Percentiles rank a stretch among this genome's conserved stretches.
Evolutionary conservation across 257 asterid species (phyloP).

Genomic region (Solanum bulbocastanum): DNA sequence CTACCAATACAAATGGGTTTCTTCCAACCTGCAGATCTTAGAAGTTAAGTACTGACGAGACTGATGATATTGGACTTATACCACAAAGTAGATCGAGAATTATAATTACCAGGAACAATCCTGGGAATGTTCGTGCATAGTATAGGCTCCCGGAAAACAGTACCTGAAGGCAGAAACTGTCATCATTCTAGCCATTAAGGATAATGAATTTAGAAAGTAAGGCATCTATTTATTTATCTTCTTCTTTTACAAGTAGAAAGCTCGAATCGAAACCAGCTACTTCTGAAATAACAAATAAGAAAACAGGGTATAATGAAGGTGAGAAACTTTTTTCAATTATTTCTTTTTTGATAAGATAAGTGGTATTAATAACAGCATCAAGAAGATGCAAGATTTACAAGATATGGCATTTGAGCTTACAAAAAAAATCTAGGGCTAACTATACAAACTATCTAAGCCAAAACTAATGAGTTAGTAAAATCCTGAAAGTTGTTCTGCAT

Average conservation of each 20-base stretch:
- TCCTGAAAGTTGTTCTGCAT: too few species aligned
- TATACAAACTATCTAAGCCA: too few species aligned
- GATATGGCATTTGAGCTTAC: too few species aligned
- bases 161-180: constrained; percentile 35
- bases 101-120: constrained; percentile 59
- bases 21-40: constrained; percentile 64
- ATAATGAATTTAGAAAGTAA: background rate
- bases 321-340: background rate
- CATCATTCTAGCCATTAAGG: constrained; percentile 1
- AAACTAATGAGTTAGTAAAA: too few species aligned
- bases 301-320: background rate
- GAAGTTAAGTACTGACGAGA: background rate
- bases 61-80: constrained; percentile 6
- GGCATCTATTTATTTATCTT: background rate
- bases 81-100: constrained; percentile 4
- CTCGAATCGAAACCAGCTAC: background rate
- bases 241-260: background rate
- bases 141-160: constrained; percentile 92
- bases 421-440: too few species aligned
- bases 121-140: constrained; percentile 74
- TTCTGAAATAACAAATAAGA: background rate
- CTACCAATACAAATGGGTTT: constrained; percentile 92
- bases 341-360: too few species aligned
- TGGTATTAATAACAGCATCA: too few species aligned
- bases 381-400: too few species aligned